Base-by-base conservation (phyloP, 306 rosid species). In the Gleditsia sinensis region DNA sequence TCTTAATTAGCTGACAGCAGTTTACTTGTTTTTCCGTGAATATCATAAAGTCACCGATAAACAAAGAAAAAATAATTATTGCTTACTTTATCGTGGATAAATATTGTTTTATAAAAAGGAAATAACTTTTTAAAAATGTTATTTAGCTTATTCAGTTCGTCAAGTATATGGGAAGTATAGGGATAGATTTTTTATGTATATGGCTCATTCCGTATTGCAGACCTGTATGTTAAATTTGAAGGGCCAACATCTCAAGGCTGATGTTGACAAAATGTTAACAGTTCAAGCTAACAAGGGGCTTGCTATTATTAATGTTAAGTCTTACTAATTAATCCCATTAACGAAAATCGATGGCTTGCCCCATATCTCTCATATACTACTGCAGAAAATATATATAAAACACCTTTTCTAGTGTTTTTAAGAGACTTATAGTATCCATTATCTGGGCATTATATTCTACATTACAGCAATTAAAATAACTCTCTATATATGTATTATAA, bases 21-120 rank as follows among this genome's bases (percentile, higher is more conserved):
- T 65, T 57, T 46, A 10, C 53, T 57, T 23, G 81, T 55, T 32
- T 77, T 33, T 77, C 32, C 62, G 3, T 19, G 67, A 75, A 40
- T 67, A 60, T 53, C 28, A 7, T 21, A 8, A 23, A 60, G 34
- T 34, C 56, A 33, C 78, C 53, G 34, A 33, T 9, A 25, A 19
- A 14, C 14, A 66, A 14, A 39, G 16, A 16, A 64, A 64, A 53
- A 8, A 3, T 0, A 19, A 23, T 13, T 27, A 20, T 27, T 12
- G 25, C 58, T 17, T 58, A 25, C 27, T 36, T 61, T 40, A 64
- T 14, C 34, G 49, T 39, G 7, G 49, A 20, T n/a, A n/a, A n/a
- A n/a, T 61, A 16, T 61, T 45, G 69, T 30, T 23, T 59, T 62
- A 20, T 21, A 30, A n/a, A n/a, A n/a, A 34, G 37, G 24, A 19